Base-by-base conservation (phyloP, 192 early-diverging fungal genomes). In the Backusella tuberculispora region DNA sequence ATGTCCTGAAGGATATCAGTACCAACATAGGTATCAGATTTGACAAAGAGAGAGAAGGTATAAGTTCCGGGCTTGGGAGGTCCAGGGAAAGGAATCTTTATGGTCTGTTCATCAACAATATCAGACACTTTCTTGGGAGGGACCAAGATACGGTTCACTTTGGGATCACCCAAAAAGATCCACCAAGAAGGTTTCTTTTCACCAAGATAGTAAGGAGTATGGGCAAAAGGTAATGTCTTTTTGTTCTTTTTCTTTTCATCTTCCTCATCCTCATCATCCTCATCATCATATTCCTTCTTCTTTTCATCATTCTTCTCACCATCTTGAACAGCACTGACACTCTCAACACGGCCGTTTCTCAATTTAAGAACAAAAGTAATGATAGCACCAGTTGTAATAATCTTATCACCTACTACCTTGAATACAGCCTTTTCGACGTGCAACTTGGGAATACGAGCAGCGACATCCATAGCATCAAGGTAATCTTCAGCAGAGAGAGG, bases 21-120 rank as follows among this genome's bases (percentile, higher is more conserved):
- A 37, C 96, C 96, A 74, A 93, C 72, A 74, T 91, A 92, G 26
- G 94, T 90, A 83, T 99, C 98, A 2, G 91, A 93, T 85, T 96
- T 97, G 78, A 99, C 83, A 74, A 88, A 86, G 69, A 96, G 80
- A 65, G 90, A 87, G 81, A 97, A 95, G 47, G 86, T 89, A 88
- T 92, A 96, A 37, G 85, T 84, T 60, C 96, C 96, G 24, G 92
- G 86, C 71, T 95, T 85, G 50, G 92, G 92, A 38, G 98, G 98
- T 5, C 96, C 93, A 83, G 96, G 96, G 89, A 99, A 99, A 81
- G 96, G 95, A 47, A 98, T 80, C 43, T 88, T 87, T 64, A 95
- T 83, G 7, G 90, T 88, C 53, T 88, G 86, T 37, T 80, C 81
- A 12, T 86, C 87, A 4, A 80, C 89, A 65, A 96, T 84, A 74